These are phyloP conservation scores for Tubosaeta sp. DNA, from an alignment of 768 basidiomycete genomes.

Conservation along the genomic window DNA sequence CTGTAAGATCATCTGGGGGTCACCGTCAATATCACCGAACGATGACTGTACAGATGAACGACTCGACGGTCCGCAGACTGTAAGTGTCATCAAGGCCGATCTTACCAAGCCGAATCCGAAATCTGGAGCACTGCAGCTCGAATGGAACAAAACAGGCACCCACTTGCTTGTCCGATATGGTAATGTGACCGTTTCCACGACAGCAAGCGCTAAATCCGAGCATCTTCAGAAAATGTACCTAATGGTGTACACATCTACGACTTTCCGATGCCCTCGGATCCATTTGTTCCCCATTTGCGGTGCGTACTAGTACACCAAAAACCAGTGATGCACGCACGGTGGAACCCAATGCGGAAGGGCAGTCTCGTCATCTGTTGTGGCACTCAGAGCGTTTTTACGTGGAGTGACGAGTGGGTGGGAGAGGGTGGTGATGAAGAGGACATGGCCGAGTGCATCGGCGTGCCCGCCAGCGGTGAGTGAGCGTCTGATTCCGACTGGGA, in stretches of 20 bases:
- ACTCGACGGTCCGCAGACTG: slow-evolving; percentile 49
- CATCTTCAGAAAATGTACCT: slow-evolving; percentile 53
- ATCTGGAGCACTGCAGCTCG: slow-evolving; percentile 65
- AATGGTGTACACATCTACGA: slow-evolving; percentile 64
- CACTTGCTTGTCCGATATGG: slow-evolving; percentile 73
- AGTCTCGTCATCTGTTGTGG: slow-evolving; percentile 66
- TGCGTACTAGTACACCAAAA: slow-evolving; percentile 63
- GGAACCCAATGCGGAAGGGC: slow-evolving; percentile 84
- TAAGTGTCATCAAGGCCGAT: slow-evolving; percentile 50
- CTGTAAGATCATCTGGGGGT: slow-evolving; percentile 44
- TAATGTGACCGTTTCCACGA: slow-evolving; percentile 25
- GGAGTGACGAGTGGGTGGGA: slow-evolving; percentile 80
- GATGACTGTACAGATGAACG: slow-evolving; percentile 52
- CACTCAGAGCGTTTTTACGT: slow-evolving; percentile 62
- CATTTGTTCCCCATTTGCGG: slow-evolving; percentile 57
- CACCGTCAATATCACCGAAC: not conserved
- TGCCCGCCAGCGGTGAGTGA: slow-evolving; percentile 70
- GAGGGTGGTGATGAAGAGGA: slow-evolving; percentile 59
- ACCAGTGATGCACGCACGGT: slow-evolving; percentile 61
- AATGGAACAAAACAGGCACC: slow-evolving; percentile 78
- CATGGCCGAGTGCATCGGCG: slow-evolving; percentile 86
- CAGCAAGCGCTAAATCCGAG: not conserved
- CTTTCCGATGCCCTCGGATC: slow-evolving; percentile 59
- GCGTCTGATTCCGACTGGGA: not conserved
- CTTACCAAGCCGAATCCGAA: slow-evolving; percentile 60